phyloP scores from a whole-genome alignment of 208 protist species.

The Trichomonas vaginalis region DNA sequence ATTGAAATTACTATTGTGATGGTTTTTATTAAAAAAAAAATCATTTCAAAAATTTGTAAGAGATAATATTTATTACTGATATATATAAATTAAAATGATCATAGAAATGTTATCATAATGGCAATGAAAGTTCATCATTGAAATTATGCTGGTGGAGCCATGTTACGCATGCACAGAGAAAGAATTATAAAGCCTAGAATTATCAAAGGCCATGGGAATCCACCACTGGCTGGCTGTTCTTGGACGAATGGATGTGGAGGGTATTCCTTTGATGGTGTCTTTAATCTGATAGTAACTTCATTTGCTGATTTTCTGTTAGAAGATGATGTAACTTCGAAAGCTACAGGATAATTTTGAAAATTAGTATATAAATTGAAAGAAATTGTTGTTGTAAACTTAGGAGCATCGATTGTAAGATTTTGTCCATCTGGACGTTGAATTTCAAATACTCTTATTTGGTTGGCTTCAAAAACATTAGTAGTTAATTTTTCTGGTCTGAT shows the following conservation, averaged over 20 bases:
- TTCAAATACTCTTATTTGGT: background rate
- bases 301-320: background rate
- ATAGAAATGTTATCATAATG: too few species aligned
- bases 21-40: too few species aligned
- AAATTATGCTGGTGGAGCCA: too few species aligned
- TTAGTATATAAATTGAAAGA: background rate
- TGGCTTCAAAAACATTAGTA: background rate
- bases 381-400: background rate
- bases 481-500: background rate
- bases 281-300: background rate
- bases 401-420: background rate
- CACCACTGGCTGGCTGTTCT: background rate
- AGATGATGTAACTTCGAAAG: background rate
- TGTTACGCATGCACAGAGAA: too few species aligned
- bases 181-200: too few species aligned
- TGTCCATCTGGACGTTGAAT: background rate
- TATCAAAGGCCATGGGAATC: background rate
- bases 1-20: too few species aligned
- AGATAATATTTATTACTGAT: too few species aligned
- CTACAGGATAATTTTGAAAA: background rate
- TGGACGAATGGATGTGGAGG: background rate
- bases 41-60: too few species aligned
- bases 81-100: too few species aligned
- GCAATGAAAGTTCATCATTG: too few species aligned
- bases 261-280: background rate